Base-by-base conservation (phyloP, 352 stramenopile species). In the Pythium vanterpoolii region DNA sequence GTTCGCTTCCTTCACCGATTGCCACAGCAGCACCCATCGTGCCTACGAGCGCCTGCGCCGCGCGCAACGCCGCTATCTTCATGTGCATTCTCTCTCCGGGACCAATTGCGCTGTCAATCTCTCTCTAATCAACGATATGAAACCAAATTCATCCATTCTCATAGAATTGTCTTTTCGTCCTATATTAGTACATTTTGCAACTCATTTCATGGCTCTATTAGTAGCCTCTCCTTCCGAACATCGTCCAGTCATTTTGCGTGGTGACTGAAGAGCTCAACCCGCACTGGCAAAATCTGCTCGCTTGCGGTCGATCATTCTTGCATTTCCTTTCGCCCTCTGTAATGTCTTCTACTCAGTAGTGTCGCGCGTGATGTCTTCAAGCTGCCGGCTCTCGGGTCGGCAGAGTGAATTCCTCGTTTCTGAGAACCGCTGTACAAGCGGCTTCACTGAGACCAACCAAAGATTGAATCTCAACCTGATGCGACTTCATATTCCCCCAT, bases 371-470 rank as follows among this genome's bases (percentile, higher is more conserved):
- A 92, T 92, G 80, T 89, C 71, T 89, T 92, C 80, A 90, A 78
- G 51, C 72, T 87, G 62, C 50, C 53, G 26, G 33, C 44, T 30
- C 19, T 9, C 24, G 52, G 24, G 24, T 43, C 45, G 39, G 46
- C 76, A 87, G 77, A 93, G 83, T 93, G 83, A 93, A 93, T 93
- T 93, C 83, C 83, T 93, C 83, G 83, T 90, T 93, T 90, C 83
- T 93, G 83, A 93, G 70, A 75, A 86, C 74, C 83, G 80, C 83
- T 93, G 83, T 66, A 83, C 70, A 92, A 92, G 83, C 71, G 80
- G 73, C 74, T 81, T 90, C 80, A 77, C 72, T 93, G 83, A 90
- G 83, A 90, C 83, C 73, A 93, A 88, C 73, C 55, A 75, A 84
- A 81, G 77, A 81, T 86, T 79, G 77, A 76, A 77, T 68, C 36